These are phyloP conservation scores for Agrocybe pediades DNA, from an alignment of 768 basidiomycete species.

Conservation along the genomic window DNA sequence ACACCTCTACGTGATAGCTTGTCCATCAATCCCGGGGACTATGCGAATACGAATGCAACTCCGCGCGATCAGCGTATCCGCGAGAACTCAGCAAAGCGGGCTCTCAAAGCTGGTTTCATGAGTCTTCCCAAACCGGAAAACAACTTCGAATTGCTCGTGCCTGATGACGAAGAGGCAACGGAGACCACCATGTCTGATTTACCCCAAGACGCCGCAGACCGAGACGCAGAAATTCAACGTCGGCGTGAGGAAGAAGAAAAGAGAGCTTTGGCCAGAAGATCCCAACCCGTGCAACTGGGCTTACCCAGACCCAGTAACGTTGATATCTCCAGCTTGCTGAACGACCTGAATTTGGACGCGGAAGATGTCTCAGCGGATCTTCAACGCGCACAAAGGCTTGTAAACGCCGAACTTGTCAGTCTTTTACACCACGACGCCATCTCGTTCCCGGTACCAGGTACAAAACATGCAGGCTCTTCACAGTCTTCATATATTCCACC, in stretches of 20 bases:
- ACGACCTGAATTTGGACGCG: constrained; percentile 54
- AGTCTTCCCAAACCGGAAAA: constrained; percentile 92
- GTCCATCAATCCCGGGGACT: constrained; percentile 80
- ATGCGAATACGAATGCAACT: constrained; percentile 58
- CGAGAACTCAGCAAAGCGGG: constrained; percentile 65
- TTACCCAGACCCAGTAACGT: constrained; percentile 88
- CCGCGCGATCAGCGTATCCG: constrained; percentile 77
- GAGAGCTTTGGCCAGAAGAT: constrained; percentile 79
- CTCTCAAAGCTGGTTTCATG: constrained; percentile 80
- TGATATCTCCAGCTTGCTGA: constrained; percentile 64
- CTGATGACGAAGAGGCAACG: constrained; percentile 77
- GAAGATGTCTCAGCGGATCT: constrained; percentile 39
- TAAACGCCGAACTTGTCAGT: constrained; percentile 76
- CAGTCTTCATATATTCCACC: constrained; percentile 72
- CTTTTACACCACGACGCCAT: constrained; percentile 90
- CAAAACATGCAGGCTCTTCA: constrained; percentile 71
- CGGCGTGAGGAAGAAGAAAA: constrained; percentile 75
- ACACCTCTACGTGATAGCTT: constrained; percentile 95
- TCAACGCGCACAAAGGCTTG: constrained; percentile 55
- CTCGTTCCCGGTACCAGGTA: constrained; percentile 86
- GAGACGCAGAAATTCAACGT: constrained; percentile 74
- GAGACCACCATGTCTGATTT: constrained; percentile 31
- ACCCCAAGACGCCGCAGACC: constrained; percentile 91
- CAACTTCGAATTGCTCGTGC: constrained; percentile 93
- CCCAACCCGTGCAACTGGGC: constrained; percentile 76